These are phyloP conservation scores for Uronychia binucleata DNA, from an alignment of 73 alveolate genomes.

Conservation along the genomic window DNA sequence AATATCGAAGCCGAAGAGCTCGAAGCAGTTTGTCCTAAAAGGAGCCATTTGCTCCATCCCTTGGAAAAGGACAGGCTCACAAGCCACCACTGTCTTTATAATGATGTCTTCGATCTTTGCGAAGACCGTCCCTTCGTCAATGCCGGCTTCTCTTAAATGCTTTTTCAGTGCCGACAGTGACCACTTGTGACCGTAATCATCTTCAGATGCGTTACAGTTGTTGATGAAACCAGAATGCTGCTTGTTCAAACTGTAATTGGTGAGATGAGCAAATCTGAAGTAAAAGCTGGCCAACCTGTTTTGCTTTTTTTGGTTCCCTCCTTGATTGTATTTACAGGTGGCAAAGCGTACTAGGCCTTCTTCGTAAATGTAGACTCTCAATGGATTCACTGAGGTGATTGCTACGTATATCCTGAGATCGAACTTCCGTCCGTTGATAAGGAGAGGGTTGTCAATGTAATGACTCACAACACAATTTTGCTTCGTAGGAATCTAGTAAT, in stretches of 20 bases:
- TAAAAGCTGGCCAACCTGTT: not conserved
- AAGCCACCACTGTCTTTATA: constrained; percentile 65
- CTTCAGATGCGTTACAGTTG: constrained; percentile 26
- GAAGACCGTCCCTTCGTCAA: constrained; percentile 48
- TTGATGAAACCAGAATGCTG: constrained; percentile 24
- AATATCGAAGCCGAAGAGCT: constrained; percentile 85
- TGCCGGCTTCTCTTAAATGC: constrained; percentile 30
- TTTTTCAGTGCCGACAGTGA: constrained; percentile 34
- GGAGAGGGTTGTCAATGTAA: constrained; percentile 77
- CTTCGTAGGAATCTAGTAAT: constrained; percentile 33
- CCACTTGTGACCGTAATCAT: constrained; percentile 54
- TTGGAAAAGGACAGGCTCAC: constrained; percentile 49
- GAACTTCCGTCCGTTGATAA: constrained; percentile 75
- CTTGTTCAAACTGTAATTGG: constrained; percentile 52
- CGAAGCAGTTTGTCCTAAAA: constrained; percentile 66
- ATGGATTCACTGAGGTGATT: constrained; percentile 80
- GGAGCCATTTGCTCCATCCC: constrained; percentile 29
- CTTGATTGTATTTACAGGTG: constrained; percentile 26
- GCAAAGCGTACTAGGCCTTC: constrained; percentile 81
- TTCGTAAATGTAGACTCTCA: constrained; percentile 75
- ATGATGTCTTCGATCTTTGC: constrained; percentile 67
- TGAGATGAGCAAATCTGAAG: constrained; percentile 30
- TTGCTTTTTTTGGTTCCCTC: not conserved
- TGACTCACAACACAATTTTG: constrained; percentile 56
- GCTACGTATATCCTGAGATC: constrained; percentile 85